Evolutionary conservation across 2,329 filamentous ascomycete genomes (phyloP).

Genomic region (Rutstroemia sp.): DNA sequence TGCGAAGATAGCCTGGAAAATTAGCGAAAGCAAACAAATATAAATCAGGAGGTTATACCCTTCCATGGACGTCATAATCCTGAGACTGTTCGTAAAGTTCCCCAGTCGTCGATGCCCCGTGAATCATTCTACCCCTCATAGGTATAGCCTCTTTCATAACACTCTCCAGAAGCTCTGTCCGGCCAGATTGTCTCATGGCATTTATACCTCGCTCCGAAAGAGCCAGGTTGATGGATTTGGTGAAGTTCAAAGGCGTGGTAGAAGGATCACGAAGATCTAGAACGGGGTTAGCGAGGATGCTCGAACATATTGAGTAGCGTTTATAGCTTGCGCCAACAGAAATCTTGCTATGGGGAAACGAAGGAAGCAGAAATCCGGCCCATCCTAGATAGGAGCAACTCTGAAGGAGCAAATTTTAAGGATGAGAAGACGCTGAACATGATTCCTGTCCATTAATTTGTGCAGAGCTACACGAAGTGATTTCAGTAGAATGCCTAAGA

Average conservation of each 20-base stretch:
- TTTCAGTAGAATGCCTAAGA: too few relatives aligned
- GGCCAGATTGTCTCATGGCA: slow-evolving; percentile 66
- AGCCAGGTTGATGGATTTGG: slow-evolving; percentile 96
- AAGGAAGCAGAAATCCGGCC: too few relatives aligned
- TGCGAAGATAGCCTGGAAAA: slow-evolving; percentile 65
- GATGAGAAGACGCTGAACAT: too few relatives aligned
- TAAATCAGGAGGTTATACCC: slow-evolving; percentile 43
- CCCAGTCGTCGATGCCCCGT: slow-evolving; percentile 58
- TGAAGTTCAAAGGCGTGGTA: slow-evolving; percentile 86
- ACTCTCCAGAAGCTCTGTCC: slow-evolving; percentile 60
- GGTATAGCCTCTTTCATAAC: slow-evolving; percentile 76
- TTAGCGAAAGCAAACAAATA: background rate
- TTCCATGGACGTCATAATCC: slow-evolving; percentile 80
- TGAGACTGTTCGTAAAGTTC: slow-evolving; percentile 71
- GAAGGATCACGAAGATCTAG: slow-evolving; percentile 78
- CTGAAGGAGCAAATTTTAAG: too few relatives aligned
- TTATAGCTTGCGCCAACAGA: too few relatives aligned
- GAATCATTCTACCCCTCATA: slow-evolving; percentile 96
- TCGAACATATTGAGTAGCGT: background rate
- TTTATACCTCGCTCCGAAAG: slow-evolving; percentile 91
- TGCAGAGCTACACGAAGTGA: too few relatives aligned
- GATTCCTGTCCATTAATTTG: too few relatives aligned
- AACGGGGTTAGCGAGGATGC: background rate
- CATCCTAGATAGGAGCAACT: too few relatives aligned
- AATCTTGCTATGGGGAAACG: too few relatives aligned